phyloP scores from a whole-genome alignment of 352 stramenopile genomes.

The Phytopythium oedochilum region DNA sequence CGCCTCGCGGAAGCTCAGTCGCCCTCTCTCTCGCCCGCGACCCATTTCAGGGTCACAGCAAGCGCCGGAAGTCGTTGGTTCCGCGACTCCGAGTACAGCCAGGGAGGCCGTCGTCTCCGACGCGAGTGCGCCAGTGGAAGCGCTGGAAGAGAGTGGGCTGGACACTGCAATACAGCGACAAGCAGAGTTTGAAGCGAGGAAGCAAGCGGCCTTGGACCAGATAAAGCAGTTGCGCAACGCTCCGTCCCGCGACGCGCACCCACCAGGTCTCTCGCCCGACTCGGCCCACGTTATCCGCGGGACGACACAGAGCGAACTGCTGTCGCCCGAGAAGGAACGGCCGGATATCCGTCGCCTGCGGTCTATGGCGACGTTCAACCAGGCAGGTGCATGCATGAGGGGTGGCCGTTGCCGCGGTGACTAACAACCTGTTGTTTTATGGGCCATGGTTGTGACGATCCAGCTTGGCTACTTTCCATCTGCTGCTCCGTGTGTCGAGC shows the following conservation, averaged over 20 bases:
- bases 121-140: background rate
- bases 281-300: slow-evolving; percentile 2
- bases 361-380: slow-evolving; percentile 54
- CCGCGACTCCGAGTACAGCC: background rate
- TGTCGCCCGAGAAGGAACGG: slow-evolving; percentile 39
- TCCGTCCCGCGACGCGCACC: background rate
- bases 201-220: slow-evolving; percentile 13
- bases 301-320: slow-evolving; percentile 26
- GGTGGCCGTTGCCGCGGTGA: background rate
- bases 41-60: background rate
- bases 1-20: slow-evolving; percentile 2
- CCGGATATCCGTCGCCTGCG: slow-evolving; percentile 50
- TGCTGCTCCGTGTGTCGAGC: slow-evolving; percentile 41
- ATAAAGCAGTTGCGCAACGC: slow-evolving; percentile 19
- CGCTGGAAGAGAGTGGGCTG: background rate
- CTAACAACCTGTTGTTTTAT: background rate
- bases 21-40: background rate
- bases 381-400: slow-evolving; percentile 15
- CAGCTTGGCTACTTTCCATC: slow-evolving; percentile 54
- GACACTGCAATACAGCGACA: background rate
- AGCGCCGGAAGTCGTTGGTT: background rate
- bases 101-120: background rate
- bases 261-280: background rate
- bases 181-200: slow-evolving; percentile 10
- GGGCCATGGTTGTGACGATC: background rate